These are phyloP conservation scores for Populus trichocarpa DNA, from an alignment of 441 rosid genomes.

Conservation along the genomic window DNA sequence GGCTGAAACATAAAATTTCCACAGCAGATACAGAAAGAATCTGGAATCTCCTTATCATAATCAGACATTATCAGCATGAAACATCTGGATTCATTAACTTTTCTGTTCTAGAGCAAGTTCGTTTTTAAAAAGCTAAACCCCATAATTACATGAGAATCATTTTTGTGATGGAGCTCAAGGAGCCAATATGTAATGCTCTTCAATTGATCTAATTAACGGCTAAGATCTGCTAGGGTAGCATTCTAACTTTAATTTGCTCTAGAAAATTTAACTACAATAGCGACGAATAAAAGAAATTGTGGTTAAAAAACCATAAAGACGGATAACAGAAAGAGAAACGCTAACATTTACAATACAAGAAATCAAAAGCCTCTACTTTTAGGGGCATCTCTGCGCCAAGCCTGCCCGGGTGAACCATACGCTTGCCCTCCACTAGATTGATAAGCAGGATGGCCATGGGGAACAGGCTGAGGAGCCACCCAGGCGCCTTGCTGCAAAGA, in stretches of 20 bases:
- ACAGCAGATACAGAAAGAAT: background rate
- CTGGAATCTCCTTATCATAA: background rate
- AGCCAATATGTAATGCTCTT: background rate
- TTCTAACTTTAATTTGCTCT: background rate
- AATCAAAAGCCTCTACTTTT: slow-evolving; percentile 54
- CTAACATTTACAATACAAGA: slow-evolving; percentile 22
- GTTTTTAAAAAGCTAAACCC: background rate
- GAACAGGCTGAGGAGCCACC: slow-evolving; percentile 20
- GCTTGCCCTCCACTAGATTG: slow-evolving; percentile 23
- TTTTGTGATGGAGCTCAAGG: background rate
- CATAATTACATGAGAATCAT: background rate
- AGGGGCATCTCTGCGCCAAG: slow-evolving; percentile 45
- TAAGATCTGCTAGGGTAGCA: background rate
- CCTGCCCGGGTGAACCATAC: slow-evolving; percentile 23
- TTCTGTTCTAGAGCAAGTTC: background rate
- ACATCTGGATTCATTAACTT: background rate
- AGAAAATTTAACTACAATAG: background rate
- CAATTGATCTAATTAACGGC: background rate
- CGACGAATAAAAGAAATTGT: background rate
- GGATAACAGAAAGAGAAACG: background rate
- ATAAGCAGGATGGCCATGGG: slow-evolving; percentile 11
- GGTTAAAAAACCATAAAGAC: background rate
- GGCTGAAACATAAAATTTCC: background rate
- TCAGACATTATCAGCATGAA: background rate
- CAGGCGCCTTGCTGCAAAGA: slow-evolving; percentile 29